These are phyloP conservation scores for Gastrolobium bilobum DNA, from an alignment of 306 rosid species.

Conservation along the genomic window DNA sequence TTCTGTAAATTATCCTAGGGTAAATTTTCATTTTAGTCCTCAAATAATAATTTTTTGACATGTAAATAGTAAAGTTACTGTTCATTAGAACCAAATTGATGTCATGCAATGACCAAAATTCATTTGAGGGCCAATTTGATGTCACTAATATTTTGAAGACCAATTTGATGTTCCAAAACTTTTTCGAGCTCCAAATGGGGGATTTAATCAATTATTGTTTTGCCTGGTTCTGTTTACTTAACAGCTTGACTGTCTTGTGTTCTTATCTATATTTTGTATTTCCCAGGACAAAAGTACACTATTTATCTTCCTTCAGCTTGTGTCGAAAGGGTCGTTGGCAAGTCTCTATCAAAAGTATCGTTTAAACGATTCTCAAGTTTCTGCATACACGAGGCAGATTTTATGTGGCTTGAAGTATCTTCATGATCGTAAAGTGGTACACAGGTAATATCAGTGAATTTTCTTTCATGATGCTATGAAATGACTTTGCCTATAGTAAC, in stretches of 20 bases:
- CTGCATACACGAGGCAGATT: constrained; percentile 75
- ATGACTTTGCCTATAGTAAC: constrained; percentile 1
- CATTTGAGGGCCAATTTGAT: constrained; percentile 4
- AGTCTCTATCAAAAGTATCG: constrained; percentile 63
- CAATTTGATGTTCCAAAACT: not conserved
- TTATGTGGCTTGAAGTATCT: constrained; percentile 72
- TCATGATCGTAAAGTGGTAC: constrained; percentile 70
- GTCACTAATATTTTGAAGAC: not conserved
- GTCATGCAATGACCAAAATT: not conserved
- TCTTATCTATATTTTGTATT: constrained; percentile 24
- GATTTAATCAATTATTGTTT: constrained; percentile 4
- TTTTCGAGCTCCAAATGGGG: not conserved
- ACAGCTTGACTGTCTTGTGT: constrained; percentile 18
- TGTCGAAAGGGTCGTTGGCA: constrained; percentile 72
- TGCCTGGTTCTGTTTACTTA: constrained; percentile 9
- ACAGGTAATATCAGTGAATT: constrained; percentile 60
- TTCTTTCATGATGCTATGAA: constrained; percentile 14
- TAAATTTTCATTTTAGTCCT: not conserved
- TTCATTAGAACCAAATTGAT: not conserved
- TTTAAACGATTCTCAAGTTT: constrained; percentile 73
- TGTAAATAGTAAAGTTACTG: not conserved
- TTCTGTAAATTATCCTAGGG: not conserved
- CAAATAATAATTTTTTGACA: not conserved
- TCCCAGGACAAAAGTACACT: constrained; percentile 62
- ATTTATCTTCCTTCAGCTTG: constrained; percentile 75